A percentile compares a stretch with the other conserved stretches of the same genome.
phyloP scores from a whole-genome alignment of 148 eudicot genomes.

The Mesembryanthemum crystallinum region DNA sequence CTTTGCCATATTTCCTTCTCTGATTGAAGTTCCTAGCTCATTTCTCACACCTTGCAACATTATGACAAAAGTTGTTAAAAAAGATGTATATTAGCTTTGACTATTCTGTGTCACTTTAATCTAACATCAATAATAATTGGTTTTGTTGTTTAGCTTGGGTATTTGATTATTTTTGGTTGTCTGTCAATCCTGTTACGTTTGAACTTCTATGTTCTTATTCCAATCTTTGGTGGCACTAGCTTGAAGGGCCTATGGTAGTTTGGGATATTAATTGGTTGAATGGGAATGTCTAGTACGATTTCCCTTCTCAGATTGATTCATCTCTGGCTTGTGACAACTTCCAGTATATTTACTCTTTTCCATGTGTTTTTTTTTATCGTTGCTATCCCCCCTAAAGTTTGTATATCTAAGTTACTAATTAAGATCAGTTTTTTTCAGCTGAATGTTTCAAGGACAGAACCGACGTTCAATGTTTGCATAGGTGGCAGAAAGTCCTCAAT shows the following conservation, averaged over 20 bases:
- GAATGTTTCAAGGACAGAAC: conserved; percentile 94
- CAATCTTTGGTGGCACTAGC: neutral
- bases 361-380: neutral
- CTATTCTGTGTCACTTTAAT: neutral
- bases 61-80: neutral
- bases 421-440: conserved; percentile 45
- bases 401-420: conserved; percentile 20
- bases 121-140: neutral
- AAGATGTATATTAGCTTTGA: neutral
- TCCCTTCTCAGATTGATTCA: neutral
- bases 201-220: neutral
- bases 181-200: neutral
- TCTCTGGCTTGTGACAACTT: neutral
- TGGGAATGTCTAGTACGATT: neutral
- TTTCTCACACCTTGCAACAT: neutral
- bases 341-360: neutral
- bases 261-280: neutral
- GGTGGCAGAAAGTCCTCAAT: conserved; percentile 97
- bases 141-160: conserved; percentile 2
- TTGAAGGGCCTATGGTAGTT: neutral
- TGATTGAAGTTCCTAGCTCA: neutral
- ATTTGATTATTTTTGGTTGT: neutral
- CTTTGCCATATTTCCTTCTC: conserved; percentile 7
- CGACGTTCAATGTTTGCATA: conserved; percentile 94
- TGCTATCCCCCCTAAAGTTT: neutral